These are phyloP conservation scores for Teratosphaeriaceae sp. DNA, from an alignment of 2,329 filamentous ascomycete species.

Conservation along the genomic window DNA sequence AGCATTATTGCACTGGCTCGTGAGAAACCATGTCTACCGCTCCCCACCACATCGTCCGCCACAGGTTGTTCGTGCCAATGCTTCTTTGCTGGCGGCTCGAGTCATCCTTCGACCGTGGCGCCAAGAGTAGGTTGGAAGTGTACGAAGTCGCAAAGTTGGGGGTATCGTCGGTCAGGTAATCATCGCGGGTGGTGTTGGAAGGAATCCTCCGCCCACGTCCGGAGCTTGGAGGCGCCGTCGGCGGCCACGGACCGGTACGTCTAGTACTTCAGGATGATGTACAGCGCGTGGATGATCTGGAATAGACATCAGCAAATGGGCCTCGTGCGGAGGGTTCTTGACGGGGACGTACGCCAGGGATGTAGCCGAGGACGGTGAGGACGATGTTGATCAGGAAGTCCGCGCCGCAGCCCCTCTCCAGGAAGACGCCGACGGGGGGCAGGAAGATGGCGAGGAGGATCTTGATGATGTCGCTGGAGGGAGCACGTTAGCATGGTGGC, in stretches of 20 bases:
- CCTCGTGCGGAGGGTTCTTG: neutral
- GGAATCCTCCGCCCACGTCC: neutral
- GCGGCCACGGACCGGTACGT: constrained; percentile 1
- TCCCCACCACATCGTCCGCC: neutral
- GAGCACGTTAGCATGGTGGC: constrained; percentile 7
- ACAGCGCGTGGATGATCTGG: constrained; percentile 84
- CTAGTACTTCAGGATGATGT: constrained; percentile 89
- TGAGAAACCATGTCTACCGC: neutral
- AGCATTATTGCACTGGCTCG: neutral
- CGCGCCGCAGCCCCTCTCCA: constrained; percentile 82
- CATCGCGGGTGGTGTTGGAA: no score
- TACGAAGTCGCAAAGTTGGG: neutral
- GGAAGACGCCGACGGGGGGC: constrained; percentile 86
- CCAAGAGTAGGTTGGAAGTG: neutral
- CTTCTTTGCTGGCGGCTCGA: no score
- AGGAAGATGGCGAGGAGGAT: constrained; percentile 85
- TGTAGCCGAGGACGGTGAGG: constrained; percentile 60
- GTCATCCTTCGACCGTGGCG: no score
- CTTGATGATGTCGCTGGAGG: constrained; percentile 67
- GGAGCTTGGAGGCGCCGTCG: neutral
- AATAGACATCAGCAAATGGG: neutral
- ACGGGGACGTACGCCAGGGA: constrained; percentile 18
- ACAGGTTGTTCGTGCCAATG: no score
- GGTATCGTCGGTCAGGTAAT: constrained; percentile 1
- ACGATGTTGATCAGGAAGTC: constrained; percentile 91